These are phyloP conservation scores for Dendrobium catenatum DNA, from an alignment of 106 monocot genomes.

Conservation along the genomic window DNA sequence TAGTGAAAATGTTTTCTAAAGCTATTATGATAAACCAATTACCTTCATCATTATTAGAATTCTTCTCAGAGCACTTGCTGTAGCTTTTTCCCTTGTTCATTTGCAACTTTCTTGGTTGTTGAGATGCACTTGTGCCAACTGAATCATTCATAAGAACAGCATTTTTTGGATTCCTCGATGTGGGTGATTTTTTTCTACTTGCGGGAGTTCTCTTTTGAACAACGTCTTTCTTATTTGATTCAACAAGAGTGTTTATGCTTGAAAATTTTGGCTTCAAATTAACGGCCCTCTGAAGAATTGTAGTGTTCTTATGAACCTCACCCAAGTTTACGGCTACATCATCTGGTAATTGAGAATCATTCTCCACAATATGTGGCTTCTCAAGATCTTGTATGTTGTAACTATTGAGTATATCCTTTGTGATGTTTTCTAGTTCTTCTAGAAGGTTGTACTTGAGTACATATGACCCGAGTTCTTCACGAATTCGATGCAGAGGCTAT, in stretches of 20 bases:
- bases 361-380: conserved; percentile 23
- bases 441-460: conserved; percentile 39
- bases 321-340: conserved; percentile 17
- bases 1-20: not conserved
- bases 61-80: conserved; percentile 9
- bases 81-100: conserved; percentile 12
- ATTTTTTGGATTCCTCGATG: too few species aligned
- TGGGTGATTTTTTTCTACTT: too few species aligned
- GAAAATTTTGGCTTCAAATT: conserved; percentile 48
- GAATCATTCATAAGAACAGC: conserved; percentile 9
- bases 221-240: conserved; percentile 3
- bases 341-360: conserved; percentile 12
- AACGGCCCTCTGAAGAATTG: conserved; percentile 8
- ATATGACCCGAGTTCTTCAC: conserved; percentile 77
- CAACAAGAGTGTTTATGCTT: conserved; percentile 20
- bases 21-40: not conserved
- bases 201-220: too few species aligned
- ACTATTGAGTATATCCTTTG: conserved; percentile 55
- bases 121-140: conserved; percentile 12
- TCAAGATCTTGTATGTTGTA: conserved; percentile 57
- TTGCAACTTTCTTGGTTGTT: conserved; percentile 23
- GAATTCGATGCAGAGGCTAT: conserved; percentile 57
- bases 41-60: conserved; percentile 24
- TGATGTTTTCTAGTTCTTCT: conserved; percentile 33
- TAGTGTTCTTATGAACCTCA: conserved; percentile 10